Conservation (phyloP, 192 early-diverging fungal species). For the Globomyces pollinis-pini region DNA sequence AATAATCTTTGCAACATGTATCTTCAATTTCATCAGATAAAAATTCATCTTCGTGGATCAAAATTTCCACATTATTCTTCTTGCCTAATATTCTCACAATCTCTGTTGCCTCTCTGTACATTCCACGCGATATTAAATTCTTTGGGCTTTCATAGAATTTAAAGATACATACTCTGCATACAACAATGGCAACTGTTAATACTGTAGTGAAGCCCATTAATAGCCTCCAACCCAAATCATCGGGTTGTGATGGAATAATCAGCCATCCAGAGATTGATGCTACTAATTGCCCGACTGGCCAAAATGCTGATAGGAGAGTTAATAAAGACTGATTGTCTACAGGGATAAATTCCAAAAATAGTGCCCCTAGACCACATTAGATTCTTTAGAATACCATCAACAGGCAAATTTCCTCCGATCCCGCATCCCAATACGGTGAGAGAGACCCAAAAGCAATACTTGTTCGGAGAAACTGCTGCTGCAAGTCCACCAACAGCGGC, state of each 20-base stretch:
- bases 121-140: conserved; percentile 49
- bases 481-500: conserved; percentile 62
- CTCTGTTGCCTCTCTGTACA: conserved; percentile 10
- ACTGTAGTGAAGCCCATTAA: conserved; percentile 55
- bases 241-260: conserved; percentile 40
- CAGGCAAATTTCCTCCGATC: conserved; percentile 58
- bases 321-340: conserved; percentile 68
- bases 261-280: conserved; percentile 56
- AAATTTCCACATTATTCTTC: conserved; percentile 3
- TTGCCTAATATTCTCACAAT: conserved; percentile 14
- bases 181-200: conserved; percentile 61
- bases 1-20: conserved; percentile 8
- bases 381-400: conserved; percentile 32
- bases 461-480: conserved; percentile 59
- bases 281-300: conserved; percentile 71
- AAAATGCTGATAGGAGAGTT: conserved; percentile 79
- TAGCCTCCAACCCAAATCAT: conserved; percentile 64
- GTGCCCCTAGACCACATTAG: conserved; percentile 12
- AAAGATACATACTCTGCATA: conserved; percentile 60
- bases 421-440: conserved; percentile 69
- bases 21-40: neutral
- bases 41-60: neutral
- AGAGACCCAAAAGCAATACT: conserved; percentile 51
- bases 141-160: conserved; percentile 72
- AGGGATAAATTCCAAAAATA: conserved; percentile 83